Percentiles rank a stretch among this genome's conserved stretches.
Conservation (phyloP, 768 basidiomycete species). For the Austroboletus eburneus region DNA sequence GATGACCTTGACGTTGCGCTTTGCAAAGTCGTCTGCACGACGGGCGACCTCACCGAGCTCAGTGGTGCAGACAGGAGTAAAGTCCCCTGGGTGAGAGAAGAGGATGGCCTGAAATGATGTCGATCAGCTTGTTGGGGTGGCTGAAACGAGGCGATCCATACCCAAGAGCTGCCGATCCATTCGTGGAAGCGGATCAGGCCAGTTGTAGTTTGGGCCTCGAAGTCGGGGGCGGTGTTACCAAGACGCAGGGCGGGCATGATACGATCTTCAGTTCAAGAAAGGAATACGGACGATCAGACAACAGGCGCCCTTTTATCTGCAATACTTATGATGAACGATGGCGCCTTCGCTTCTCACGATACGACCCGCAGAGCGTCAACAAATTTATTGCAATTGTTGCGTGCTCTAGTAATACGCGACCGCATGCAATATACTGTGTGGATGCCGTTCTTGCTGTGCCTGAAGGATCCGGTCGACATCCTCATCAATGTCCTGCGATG, state of each 20-base stretch:
- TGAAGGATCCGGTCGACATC: conserved; percentile 86
- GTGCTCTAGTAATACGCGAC: conserved; percentile 78
- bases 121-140: background rate
- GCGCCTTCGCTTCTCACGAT: conserved; percentile 65
- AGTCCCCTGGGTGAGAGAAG: conserved; percentile 94
- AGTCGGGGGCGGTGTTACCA: conserved; percentile 87
- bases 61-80: conserved; percentile 94
- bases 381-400: conserved; percentile 19
- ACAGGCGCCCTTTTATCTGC: conserved; percentile 4
- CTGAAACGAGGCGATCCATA: conserved; percentile 30
- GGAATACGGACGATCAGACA: conserved; percentile 4
- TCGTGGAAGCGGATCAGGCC: conserved; percentile 92
- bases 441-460: conserved; percentile 82
- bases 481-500: conserved; percentile 80
- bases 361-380: conserved; percentile 35
- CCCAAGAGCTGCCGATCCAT: conserved; percentile 88
- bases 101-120: conserved; percentile 58
- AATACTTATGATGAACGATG: conserved; percentile 34
- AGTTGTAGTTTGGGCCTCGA: conserved; percentile 82
- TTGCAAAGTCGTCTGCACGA: conserved; percentile 76
- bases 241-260: conserved; percentile 62
- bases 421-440: conserved; percentile 87
- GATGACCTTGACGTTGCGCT: conserved; percentile 89
- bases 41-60: conserved; percentile 96
- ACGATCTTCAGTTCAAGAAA: conserved; percentile 7